Percentiles rank a stretch among this genome's conserved stretches.
Conservation (phyloP, 306 rosid genomes). For the Ormosia semicastrata region DNA sequence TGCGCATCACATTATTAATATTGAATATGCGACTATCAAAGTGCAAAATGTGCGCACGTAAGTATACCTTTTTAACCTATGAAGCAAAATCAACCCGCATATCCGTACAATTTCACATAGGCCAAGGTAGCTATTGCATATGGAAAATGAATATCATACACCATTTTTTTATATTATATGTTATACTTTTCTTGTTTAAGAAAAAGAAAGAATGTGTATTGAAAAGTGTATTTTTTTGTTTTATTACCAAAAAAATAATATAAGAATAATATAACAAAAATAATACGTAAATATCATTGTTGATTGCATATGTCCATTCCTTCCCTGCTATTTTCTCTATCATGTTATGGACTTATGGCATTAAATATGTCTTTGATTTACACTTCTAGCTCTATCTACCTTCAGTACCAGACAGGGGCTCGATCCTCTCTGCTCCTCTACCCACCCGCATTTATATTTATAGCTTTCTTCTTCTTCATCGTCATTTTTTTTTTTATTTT, state of each 20-base stretch:
- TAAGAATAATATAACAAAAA: too few relatives aligned
- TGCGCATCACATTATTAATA: not conserved
- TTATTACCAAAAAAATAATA: too few relatives aligned
- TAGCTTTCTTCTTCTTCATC: not conserved
- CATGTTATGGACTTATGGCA: not conserved
- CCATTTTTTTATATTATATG: too few relatives aligned
- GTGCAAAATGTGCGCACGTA: not conserved
- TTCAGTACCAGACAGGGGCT: not conserved
- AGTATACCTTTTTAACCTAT: not conserved
- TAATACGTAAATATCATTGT: too few relatives aligned
- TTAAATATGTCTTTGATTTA: conserved; percentile 16
- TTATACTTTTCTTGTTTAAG: too few relatives aligned
- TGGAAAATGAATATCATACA: too few relatives aligned
- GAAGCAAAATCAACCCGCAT: not conserved
- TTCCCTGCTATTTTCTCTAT: not conserved
- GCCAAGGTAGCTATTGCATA: not conserved
- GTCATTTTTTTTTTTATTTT: not conserved
- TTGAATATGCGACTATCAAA: not conserved
- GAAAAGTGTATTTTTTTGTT: too few relatives aligned
- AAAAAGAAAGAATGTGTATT: too few relatives aligned
- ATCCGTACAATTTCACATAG: not conserved
- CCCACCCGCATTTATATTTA: conserved; percentile 2
- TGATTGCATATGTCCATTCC: conserved; percentile 21
- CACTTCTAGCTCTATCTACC: not conserved
- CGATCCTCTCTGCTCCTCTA: not conserved